Conservation (phyloP, 306 rosid genomes). For the Prunus davidiana region DNA sequence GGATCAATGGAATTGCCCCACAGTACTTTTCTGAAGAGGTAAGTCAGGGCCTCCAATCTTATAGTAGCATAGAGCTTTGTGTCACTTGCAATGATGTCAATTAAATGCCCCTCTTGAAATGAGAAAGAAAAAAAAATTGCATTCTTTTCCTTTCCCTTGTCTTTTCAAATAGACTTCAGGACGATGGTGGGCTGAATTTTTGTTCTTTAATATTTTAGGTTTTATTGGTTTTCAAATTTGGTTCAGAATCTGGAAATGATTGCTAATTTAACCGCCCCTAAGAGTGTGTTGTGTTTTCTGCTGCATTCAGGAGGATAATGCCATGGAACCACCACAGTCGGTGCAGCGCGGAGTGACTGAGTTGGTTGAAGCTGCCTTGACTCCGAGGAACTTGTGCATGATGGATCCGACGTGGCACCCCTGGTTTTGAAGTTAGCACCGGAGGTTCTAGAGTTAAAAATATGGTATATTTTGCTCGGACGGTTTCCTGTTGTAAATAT, state of each 20-base stretch:
- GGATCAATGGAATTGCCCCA: slow-evolving; percentile 79
- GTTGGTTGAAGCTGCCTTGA: slow-evolving; percentile 92
- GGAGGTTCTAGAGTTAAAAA: not conserved
- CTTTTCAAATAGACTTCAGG: too few species aligned
- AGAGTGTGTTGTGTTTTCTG: not conserved
- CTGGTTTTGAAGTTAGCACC: slow-evolving; percentile 55
- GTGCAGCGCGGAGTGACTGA: slow-evolving; percentile 94
- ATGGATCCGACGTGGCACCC: slow-evolving; percentile 99
- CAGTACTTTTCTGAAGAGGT: slow-evolving; percentile 93
- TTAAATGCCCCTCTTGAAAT: not conserved
- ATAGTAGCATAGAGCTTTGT: not conserved
- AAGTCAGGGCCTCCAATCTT: slow-evolving; percentile 23
- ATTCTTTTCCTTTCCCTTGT: not conserved
- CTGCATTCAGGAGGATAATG: slow-evolving; percentile 74
- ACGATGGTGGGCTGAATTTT: not conserved
- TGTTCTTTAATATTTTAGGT: not conserved
- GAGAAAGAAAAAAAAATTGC: not conserved
- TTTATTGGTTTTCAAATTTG: not conserved
- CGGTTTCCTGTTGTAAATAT: not conserved
- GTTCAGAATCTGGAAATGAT: not conserved
- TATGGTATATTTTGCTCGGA: not conserved
- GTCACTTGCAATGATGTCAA: not conserved
- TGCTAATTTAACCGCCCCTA: not conserved
- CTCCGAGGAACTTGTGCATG: slow-evolving; percentile 95
- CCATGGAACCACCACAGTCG: slow-evolving; percentile 82